These are phyloP conservation scores for Pleurotus citrinopileatus DNA, from an alignment of 768 basidiomycete species.

Conservation along the genomic window DNA sequence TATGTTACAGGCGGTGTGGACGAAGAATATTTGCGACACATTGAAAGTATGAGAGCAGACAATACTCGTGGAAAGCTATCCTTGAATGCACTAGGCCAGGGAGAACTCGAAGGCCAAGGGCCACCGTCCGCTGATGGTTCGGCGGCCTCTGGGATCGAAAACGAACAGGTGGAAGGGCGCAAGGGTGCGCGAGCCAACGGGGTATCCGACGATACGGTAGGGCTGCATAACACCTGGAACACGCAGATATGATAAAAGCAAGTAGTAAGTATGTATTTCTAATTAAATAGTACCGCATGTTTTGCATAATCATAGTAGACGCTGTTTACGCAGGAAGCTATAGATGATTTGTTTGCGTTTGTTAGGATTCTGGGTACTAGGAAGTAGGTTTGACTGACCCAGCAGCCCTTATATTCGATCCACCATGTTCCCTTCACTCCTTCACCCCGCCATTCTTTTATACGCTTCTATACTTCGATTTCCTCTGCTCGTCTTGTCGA, in stretches of 20 bases:
- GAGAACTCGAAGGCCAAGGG: slow-evolving; percentile 30
- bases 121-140: slow-evolving; percentile 33
- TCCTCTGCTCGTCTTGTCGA: slow-evolving; percentile 14
- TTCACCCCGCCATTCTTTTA: slow-evolving; percentile 7
- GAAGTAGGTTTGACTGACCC: background rate
- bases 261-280: background rate
- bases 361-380: background rate
- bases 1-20: slow-evolving; percentile 95
- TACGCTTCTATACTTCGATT: slow-evolving; percentile 12
- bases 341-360: background rate
- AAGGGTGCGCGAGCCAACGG: slow-evolving; percentile 30
- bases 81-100: slow-evolving; percentile 25
- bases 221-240: slow-evolving; percentile 74
- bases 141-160: slow-evolving; percentile 17
- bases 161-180: slow-evolving; percentile 18
- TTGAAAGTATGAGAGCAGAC: slow-evolving; percentile 82
- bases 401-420: background rate
- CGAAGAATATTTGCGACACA: slow-evolving; percentile 68
- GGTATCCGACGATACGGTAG: slow-evolving; percentile 63
- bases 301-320: no score
- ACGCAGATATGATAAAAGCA: slow-evolving; percentile 14
- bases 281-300: no score
- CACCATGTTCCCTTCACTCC: slow-evolving; percentile 5
- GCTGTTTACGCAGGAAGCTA: no score
- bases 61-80: slow-evolving; percentile 61